Percentiles rank a stretch among this genome's conserved stretches.
phyloP scores from a whole-genome alignment of 2,329 filamentous ascomycete species.

The Xylariales sp. region DNA sequence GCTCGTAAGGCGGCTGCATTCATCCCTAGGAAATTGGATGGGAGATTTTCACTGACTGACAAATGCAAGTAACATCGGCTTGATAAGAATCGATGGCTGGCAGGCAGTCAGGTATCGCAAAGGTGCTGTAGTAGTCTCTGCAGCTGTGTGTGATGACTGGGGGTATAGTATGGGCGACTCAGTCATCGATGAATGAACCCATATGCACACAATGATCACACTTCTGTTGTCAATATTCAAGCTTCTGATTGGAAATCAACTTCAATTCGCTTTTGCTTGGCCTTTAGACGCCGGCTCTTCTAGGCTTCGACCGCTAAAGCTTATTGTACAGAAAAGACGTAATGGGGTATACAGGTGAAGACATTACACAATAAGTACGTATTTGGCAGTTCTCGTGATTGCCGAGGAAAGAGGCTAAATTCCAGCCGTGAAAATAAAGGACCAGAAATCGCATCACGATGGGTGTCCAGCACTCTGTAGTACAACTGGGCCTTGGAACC shows the following conservation, averaged over 20 bases:
- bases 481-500: slow-evolving; percentile 51
- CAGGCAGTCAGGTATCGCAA: background rate
- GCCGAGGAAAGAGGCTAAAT: background rate
- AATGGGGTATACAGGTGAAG: slow-evolving; percentile 11
- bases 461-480: slow-evolving; percentile 22
- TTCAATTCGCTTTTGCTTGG: too few relatives aligned
- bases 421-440: background rate
- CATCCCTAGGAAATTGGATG: too few relatives aligned
- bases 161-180: too few relatives aligned
- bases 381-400: slow-evolving; percentile 1
- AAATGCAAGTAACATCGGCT: background rate
- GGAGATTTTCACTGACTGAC: background rate
- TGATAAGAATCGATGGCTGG: background rate
- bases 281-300: too few relatives aligned
- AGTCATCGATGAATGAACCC: too few relatives aligned
- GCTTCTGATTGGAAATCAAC: too few relatives aligned
- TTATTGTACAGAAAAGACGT: slow-evolving; percentile 3
- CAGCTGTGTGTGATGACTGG: too few relatives aligned
- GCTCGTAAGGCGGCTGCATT: too few relatives aligned
- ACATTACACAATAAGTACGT: slow-evolving; percentile 12
- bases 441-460: background rate
- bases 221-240: too few relatives aligned
- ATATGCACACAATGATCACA: too few relatives aligned
- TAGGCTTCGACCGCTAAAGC: too few relatives aligned
- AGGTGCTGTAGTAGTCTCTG: too few relatives aligned